These are phyloP conservation scores for Arabidopsis lyrata DNA, from an alignment of 441 rosid species.

Conservation along the genomic window DNA sequence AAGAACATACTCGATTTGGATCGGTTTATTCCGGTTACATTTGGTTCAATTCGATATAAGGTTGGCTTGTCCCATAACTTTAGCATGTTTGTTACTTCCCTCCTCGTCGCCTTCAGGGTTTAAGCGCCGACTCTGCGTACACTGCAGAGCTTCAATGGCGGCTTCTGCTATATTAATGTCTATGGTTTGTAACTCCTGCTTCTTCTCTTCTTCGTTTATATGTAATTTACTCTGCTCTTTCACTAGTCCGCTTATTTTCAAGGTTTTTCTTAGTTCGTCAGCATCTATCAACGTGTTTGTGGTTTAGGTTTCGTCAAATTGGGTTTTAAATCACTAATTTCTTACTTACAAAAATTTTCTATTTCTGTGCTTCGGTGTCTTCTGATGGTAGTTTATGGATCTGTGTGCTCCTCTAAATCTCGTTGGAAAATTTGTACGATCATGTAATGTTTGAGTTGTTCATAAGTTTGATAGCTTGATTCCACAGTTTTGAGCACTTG, in stretches of 20 bases:
- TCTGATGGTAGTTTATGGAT: not conserved
- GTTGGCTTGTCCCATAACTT: not conserved
- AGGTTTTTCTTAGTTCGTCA: not conserved
- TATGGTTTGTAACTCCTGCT: slow-evolving; percentile 23
- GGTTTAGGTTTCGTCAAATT: slow-evolving; percentile 17
- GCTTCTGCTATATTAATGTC: slow-evolving; percentile 23
- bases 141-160: slow-evolving; percentile 27
- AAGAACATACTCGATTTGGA: not conserved
- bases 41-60: not conserved
- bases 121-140: slow-evolving; percentile 32
- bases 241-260: not conserved
- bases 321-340: slow-evolving; percentile 1
- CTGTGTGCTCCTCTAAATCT: not conserved
- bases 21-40: slow-evolving; percentile 19
- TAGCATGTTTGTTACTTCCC: slow-evolving; percentile 6
- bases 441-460: slow-evolving; percentile 5
- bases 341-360: not conserved
- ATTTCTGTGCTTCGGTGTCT: not conserved
- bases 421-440: not conserved
- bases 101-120: slow-evolving; percentile 17
- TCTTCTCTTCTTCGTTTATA: not conserved
- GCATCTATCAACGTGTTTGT: slow-evolving; percentile 13
- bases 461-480: slow-evolving; percentile 6
- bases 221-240: not conserved
- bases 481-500: not conserved